phyloP scores from a whole-genome alignment of 352 stramenopile genomes.

The Phytophthora sp. region DNA sequence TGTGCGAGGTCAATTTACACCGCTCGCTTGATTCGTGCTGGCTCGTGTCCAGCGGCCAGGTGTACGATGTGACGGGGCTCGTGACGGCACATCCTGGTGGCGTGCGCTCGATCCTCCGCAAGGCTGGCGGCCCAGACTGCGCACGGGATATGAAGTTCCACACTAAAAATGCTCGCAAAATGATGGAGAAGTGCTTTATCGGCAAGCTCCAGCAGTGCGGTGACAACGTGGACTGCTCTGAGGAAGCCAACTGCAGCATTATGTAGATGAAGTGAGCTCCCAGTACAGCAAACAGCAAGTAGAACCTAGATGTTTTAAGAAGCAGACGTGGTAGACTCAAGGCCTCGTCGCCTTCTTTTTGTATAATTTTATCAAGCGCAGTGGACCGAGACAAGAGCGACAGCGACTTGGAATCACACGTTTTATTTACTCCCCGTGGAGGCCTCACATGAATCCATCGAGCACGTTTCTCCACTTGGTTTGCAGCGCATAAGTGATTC shows the following conservation, averaged over 20 bases:
- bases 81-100: constrained; percentile 79
- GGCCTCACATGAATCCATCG: constrained; percentile 6
- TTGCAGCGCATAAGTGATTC: not conserved
- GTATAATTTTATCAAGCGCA: constrained; percentile 37
- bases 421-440: constrained; percentile 31
- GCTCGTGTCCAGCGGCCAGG: constrained; percentile 91
- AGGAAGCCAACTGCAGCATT: constrained; percentile 63
- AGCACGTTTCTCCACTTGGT: not conserved
- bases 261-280: constrained; percentile 51
- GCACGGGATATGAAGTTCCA: constrained; percentile 85
- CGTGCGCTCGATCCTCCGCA: constrained; percentile 78
- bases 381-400: not conserved
- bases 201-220: constrained; percentile 75
- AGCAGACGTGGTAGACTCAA: not conserved
- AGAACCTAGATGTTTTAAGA: constrained; percentile 24
- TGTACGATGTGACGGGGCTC: constrained; percentile 89
- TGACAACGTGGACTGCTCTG: constrained; percentile 39
- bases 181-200: constrained; percentile 85
- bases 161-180: constrained; percentile 73
- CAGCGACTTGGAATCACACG: constrained; percentile 10
- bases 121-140: constrained; percentile 78
- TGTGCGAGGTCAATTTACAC: constrained; percentile 87
- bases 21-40: constrained; percentile 93
- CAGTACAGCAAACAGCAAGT: not conserved
- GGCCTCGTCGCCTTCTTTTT: constrained; percentile 8